Conservation (phyloP, 208 protist species). For the Balamuthia mandrillaris region DNA sequence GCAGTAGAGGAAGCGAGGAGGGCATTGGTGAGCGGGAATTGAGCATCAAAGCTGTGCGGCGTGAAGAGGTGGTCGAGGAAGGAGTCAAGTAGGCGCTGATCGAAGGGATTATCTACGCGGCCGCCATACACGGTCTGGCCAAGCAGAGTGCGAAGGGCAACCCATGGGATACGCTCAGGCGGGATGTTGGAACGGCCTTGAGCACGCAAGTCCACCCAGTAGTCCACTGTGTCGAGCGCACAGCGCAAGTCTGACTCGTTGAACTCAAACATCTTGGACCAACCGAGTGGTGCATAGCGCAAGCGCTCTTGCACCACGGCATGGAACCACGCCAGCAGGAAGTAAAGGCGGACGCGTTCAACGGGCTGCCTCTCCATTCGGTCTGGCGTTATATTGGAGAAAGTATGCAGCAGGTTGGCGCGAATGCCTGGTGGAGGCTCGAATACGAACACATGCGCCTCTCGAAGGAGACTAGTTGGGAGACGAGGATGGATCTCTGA, state of each 20-base stretch:
- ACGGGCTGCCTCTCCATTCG: constrained; percentile 54
- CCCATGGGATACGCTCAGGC: constrained; percentile 85
- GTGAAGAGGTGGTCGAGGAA: constrained; percentile 85
- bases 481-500: constrained; percentile 81
- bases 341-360: constrained; percentile 89
- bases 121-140: constrained; percentile 92
- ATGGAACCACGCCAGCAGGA: constrained; percentile 92
- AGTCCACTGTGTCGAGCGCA: constrained; percentile 85
- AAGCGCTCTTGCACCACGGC: constrained; percentile 92
- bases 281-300: constrained; percentile 93
- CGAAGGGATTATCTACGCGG: constrained; percentile 94
- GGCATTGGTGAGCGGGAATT: constrained; percentile 63
- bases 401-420: constrained; percentile 84
- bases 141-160: constrained; percentile 86
- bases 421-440: constrained; percentile 93
- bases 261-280: constrained; percentile 97
- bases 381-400: constrained; percentile 51
- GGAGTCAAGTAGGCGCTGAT: constrained; percentile 86
- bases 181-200: constrained; percentile 65
- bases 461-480: constrained; percentile 62
- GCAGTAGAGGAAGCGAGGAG: not conserved
- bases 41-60: constrained; percentile 68
- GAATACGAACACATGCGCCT: constrained; percentile 84
- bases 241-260: constrained; percentile 91
- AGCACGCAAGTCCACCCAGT: constrained; percentile 76